Base-by-base conservation (phyloP, 2,329 filamentous ascomycete genomes). In the Bipolaris gigantea region DNA sequence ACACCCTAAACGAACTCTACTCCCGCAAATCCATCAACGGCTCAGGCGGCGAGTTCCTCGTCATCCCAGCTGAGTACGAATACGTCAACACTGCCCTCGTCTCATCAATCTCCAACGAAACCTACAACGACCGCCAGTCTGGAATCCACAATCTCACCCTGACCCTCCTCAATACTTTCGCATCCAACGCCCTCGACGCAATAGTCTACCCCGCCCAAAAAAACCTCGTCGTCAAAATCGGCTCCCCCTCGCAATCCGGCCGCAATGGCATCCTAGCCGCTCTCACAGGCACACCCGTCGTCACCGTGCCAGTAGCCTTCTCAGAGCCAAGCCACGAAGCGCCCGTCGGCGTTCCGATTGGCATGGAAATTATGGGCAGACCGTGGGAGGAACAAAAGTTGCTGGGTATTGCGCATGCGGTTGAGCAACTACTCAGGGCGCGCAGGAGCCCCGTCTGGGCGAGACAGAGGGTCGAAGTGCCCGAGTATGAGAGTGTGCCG, bases 131-230 rank as follows among this genome's bases (percentile, higher is more conserved):
- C n/a, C 74, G 77, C 10, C 76, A 81, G 48, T 59, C 72, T 4
- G 77, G 75, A 1, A 85, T 88, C 53, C 71, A 73, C 6, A 75
- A 80, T 45, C 76, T 89, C 13, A 85, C 80, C 3, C 66, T 76
- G 1, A 73, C 78, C 0, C 71, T 88, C 2, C 71, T 76, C n/a
- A 56, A 70, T 3, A 84, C 82, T 0, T 85, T 88, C 55, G 65
- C 72, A 0, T 52, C 63, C 0, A 73, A 84, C 57, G 55, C 69
- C 0, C 75, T 88, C 13, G 81, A 86, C 64, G 84, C 81, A 0
- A 62, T 88, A 33, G 80, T 87, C 61, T 88, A 88, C 68, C 85
- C 85, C 0, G 81, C 88, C 65, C 85, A 88, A 63, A 81, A 80
- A 64, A 86, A 86, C 49, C 78, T 88, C 1, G 83, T 85, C 5